Evolutionary conservation across 257 asterid species (phyloP), one percentile per base, ranked within the genome.

Genomic region (Gynochthodes officinalis): DNA sequence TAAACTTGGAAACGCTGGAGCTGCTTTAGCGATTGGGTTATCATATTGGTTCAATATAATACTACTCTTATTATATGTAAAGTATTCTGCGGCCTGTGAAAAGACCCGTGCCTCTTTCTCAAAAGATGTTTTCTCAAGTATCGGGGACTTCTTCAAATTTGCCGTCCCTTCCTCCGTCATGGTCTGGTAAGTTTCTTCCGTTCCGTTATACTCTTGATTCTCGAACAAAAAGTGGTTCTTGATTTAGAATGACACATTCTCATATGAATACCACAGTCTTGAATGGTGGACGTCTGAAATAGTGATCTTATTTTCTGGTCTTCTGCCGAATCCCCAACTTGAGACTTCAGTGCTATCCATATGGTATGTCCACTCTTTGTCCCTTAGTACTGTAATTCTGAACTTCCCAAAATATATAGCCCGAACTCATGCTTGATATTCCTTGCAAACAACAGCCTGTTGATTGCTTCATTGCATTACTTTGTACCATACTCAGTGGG

Each of bases 261-360:
- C 49, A 49, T 46, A 35, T 33, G 40, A 62, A 35, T 52, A 46
- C 50, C 76, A n/a, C 80, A 86, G 89, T 37, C 82, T 86, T 30
- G 88, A 86, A 67, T 86, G 89, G 89, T 84, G 91, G 89, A 72
- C 87, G n/a, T 82, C 70, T n/a, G n/a, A n/a, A n/a, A n/a, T n/a
- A n/a, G n/a, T n/a, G 35, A 75, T 84, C 27, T 74, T 88, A 73
- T 88, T 88, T 27, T 76, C 90, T 48, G 93, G 90, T 42, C 87
- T 86, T 76, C 52, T 88, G 66, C 84, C 89, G n/a, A 86, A 86
- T 78, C 90, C 93, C 9, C 85, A 86, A 30, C 89, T 86, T 2
- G 88, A 88, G n/a, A n/a, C n/a, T n/a, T n/a, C n/a, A n/a, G n/a
- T n/a, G n/a, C n/a, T n/a, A n/a, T n/a, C n/a, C n/a, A n/a, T n/a